Evolutionary conservation across 2,329 filamentous ascomycete species (phyloP), one percentile per base, ranked within the genome.

Genomic region (Cercospora zeae-maydis): DNA sequence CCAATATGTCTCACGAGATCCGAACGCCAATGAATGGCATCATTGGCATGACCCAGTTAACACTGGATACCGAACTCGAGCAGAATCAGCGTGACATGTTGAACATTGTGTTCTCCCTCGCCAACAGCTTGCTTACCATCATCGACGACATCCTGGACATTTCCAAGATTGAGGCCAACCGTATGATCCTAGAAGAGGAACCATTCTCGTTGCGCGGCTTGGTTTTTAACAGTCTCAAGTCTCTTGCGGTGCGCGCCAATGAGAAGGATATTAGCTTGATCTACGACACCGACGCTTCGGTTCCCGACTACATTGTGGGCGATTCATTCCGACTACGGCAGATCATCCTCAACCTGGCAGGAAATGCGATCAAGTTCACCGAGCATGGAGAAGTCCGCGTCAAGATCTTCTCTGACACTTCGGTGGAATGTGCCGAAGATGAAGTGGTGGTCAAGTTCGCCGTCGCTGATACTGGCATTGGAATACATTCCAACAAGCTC

Each of bases 1-100:
- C 95, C 64, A 99, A 99, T 76, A 98, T 98, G 93, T 96, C 91
- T 51, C 93, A 98, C 84, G 93, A 98, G 78, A 98, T 98, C 71
- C 86, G 93, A 75, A 99, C 95, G 36, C 95, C 92, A 0, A 96
- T 96, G 87, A 96, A 97, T 80, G 93, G 93, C 71, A 97, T 97
- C 74, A 96, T 97, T 70, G 93, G 93, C 73, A 97, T 98, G 93
- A 97, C 93, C 2, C 93, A 97, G 76, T 83, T 99, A 61, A 97
- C 95, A 1, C 83, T 99, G 59, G 95, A 99, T 75, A 97, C 93
- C 39, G 81, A 98, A 75, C 82, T 99, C 63, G 96, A 93, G 51
- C 91, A 93, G 73, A 96, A 96, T 73, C 95, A 97, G 73, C 88
- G 95, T 70, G 95, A 99, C 79, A 98, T 98, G 93, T 81, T 98